Percentiles rank a stretch among this genome's conserved stretches.
Evolutionary conservation across 78 protist species (phyloP).

Genomic region (Dictyostelium brefeldianum): DNA sequence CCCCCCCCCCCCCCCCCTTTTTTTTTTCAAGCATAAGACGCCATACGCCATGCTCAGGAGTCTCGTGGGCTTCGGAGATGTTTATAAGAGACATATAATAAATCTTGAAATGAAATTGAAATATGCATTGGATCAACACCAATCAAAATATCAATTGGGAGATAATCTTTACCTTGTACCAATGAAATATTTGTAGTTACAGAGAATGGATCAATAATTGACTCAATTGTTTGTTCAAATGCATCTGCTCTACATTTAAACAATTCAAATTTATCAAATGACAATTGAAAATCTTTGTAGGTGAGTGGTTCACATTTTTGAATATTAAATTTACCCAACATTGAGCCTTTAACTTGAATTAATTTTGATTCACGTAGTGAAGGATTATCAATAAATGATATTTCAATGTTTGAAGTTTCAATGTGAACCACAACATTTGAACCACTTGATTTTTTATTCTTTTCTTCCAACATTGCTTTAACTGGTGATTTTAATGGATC

Average conservation of each 20-base stretch:
- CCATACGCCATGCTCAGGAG: no score
- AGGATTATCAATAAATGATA: slow-evolving; percentile 56
- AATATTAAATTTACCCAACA: slow-evolving; percentile 23
- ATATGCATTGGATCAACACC: slow-evolving; percentile 46
- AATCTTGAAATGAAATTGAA: slow-evolving; percentile 58
- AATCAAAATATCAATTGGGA: slow-evolving; percentile 48
- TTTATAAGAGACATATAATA: no score
- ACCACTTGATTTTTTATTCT: not conserved
- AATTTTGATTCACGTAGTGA: not conserved
- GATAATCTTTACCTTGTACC: slow-evolving; percentile 31
- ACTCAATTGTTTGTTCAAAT: not conserved
- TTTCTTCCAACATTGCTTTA: slow-evolving; percentile 33
- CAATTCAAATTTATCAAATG: slow-evolving; percentile 30
- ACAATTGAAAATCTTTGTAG: slow-evolving; percentile 42
- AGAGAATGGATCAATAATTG: slow-evolving; percentile 60
- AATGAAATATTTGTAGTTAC: slow-evolving; percentile 9
- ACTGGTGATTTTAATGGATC: slow-evolving; percentile 9
- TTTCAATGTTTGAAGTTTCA: slow-evolving; percentile 29
- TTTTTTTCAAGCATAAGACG: no score
- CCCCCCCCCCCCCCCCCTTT: no score
- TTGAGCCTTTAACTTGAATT: slow-evolving; percentile 7
- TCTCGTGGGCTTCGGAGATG: no score
- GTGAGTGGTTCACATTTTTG: not conserved
- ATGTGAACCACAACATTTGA: slow-evolving; percentile 32
- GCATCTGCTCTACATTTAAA: slow-evolving; percentile 49